Conservation (phyloP, 106 monocot genomes). For the Allium fistulosum region DNA sequence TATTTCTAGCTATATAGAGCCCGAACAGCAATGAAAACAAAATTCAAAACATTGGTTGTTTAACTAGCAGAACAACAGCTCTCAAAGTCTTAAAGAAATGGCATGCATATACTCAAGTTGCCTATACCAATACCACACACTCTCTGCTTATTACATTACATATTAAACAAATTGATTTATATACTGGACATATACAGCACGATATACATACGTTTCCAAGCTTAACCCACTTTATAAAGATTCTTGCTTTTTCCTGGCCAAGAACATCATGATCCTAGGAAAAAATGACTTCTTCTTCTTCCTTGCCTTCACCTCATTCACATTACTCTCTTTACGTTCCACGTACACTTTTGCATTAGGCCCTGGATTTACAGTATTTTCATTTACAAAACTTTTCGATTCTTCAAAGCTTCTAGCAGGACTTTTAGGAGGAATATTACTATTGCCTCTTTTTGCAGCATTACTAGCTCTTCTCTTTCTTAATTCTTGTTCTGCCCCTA, state of each 20-base stretch:
- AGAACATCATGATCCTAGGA: conserved; percentile 49
- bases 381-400: neutral
- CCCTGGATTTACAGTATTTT: conserved; percentile 3
- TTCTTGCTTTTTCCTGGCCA: conserved; percentile 50
- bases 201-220: neutral
- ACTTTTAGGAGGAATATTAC: conserved; percentile 10
- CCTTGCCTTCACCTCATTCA: conserved; percentile 29
- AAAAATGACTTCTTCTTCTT: conserved; percentile 56
- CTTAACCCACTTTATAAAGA: conserved; percentile 6
- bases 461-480: conserved; percentile 15
- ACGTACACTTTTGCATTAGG: neutral
- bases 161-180: conserved; percentile 12
- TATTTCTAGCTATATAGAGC: too few relatives aligned
- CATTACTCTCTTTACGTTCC: neutral
- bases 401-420: conserved; percentile 9
- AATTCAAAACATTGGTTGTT: neutral
- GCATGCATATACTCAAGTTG: neutral
- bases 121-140: conserved; percentile 1
- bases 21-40: too few relatives aligned
- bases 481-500: conserved; percentile 22
- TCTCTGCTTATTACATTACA: neutral
- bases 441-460: neutral
- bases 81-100: too few relatives aligned
- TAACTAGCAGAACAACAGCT: conserved; percentile 1
- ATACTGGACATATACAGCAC: conserved; percentile 16